Evolutionary conservation across 345 rosid genomes (phyloP).

Genomic region (Pistacia atlantica): DNA sequence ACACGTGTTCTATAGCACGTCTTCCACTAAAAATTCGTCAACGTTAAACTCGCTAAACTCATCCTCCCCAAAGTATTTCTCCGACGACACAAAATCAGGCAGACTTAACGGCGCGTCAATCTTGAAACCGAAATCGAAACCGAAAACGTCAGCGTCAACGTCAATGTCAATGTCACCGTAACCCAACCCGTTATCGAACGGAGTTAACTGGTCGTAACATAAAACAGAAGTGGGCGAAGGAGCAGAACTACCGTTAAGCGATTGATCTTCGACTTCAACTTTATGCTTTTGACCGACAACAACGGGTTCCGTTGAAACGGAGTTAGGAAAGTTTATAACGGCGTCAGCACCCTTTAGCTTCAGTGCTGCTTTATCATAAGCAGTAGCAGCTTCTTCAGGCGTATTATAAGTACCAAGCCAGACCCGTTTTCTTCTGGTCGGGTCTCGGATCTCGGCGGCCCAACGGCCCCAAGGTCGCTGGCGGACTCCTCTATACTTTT

Average conservation of each 20-base stretch:
- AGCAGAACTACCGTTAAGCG: not conserved
- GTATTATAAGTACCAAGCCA: constrained; percentile 63
- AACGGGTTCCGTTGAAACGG: constrained; percentile 22
- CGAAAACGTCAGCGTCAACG: not conserved
- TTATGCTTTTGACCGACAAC: not conserved
- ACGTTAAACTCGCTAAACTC: constrained; percentile 31
- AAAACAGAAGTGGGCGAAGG: constrained; percentile 47
- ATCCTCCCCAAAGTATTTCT: constrained; percentile 7
- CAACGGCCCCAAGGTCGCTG: constrained; percentile 67
- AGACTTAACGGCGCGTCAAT: constrained; percentile 22
- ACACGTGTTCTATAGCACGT: not conserved
- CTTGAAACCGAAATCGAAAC: constrained; percentile 25
- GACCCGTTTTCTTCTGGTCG: constrained; percentile 34
- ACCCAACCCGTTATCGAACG: constrained; percentile 11
- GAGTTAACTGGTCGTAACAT: constrained; percentile 17
- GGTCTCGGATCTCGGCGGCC: constrained; percentile 67
- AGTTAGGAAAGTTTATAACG: constrained; percentile 47
- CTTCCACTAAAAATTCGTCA: constrained; percentile 37
- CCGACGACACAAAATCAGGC: constrained; percentile 19
- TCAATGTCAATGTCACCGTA: constrained; percentile 19
- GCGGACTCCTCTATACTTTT: constrained; percentile 59
- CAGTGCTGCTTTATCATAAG: constrained; percentile 56
- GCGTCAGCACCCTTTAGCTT: constrained; percentile 51
- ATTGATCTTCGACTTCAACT: not conserved
- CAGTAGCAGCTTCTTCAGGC: constrained; percentile 63